phyloP scores from a whole-genome alignment of 73 alveolate genomes.

The Paramecium tetraurelia region DNA sequence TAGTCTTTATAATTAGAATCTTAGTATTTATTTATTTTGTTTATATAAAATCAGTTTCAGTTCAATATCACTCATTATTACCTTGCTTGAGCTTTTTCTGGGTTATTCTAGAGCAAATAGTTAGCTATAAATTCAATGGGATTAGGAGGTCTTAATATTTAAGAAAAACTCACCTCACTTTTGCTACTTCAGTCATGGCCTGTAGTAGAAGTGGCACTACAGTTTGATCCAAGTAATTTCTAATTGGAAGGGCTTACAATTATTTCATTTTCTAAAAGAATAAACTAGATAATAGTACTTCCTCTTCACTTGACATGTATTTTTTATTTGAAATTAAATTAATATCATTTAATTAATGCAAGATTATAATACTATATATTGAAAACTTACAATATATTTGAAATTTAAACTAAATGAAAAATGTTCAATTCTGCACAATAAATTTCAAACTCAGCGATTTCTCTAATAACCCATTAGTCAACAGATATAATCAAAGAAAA shows the following conservation, averaged over 20 bases:
- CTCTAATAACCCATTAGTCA: background rate
- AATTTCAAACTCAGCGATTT: background rate
- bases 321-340: constrained; percentile 19
- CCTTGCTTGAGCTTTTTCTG: constrained; percentile 65
- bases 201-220: constrained; percentile 83
- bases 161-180: constrained; percentile 66
- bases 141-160: constrained; percentile 74
- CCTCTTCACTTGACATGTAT: constrained; percentile 40
- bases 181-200: constrained; percentile 85
- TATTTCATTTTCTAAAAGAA: background rate
- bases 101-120: constrained; percentile 76
- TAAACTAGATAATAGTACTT: background rate
- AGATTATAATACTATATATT: background rate
- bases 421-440: background rate
- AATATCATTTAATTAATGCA: constrained; percentile 41
- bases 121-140: constrained; percentile 87
- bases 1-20: background rate
- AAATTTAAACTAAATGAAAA: background rate
- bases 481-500: constrained; percentile 22
- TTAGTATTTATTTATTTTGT: background rate
- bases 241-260: constrained; percentile 73
- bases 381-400: background rate
- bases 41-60: constrained; percentile 38
- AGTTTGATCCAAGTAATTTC: constrained; percentile 83
- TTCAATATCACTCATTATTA: background rate